Evolutionary conservation across 2,329 filamentous ascomycete species (phyloP).

Genomic region (Fusarium sacchari): DNA sequence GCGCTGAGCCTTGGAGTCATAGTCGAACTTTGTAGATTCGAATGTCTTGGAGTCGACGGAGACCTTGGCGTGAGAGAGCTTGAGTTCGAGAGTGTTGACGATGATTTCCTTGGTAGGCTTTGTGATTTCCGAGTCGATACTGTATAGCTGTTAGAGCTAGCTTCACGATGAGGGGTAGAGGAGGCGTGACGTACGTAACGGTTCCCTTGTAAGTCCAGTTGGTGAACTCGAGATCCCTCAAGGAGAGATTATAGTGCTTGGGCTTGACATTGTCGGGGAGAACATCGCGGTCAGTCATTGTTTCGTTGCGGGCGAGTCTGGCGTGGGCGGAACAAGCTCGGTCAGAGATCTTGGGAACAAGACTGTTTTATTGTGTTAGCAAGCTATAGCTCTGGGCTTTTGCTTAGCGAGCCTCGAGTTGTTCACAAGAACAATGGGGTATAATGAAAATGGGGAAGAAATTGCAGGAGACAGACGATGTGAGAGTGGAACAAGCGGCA

Average conservation of each 20-base stretch:
- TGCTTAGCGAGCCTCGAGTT: constrained; percentile 23
- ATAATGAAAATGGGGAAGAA: constrained; percentile 3
- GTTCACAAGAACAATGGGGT: neutral
- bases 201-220: constrained; percentile 83
- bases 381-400: constrained; percentile 38
- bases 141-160: constrained; percentile 45
- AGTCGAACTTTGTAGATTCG: constrained; percentile 75
- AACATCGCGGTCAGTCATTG: constrained; percentile 69
- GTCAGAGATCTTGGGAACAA: constrained; percentile 42
- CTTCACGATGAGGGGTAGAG: constrained; percentile 13
- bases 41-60: constrained; percentile 64
- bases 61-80: constrained; percentile 74
- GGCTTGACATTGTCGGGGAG: constrained; percentile 78
- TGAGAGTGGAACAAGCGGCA: neutral
- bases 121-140: constrained; percentile 79
- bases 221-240: constrained; percentile 82
- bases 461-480: neutral
- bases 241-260: constrained; percentile 83
- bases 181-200: constrained; percentile 62
- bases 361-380: constrained; percentile 31
- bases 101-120: constrained; percentile 79
- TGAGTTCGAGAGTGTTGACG: constrained; percentile 87
- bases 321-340: constrained; percentile 52
- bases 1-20: constrained; percentile 86
- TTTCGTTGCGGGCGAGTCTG: constrained; percentile 47